Base-by-base conservation (phyloP, 1,139 yeast species). In the Nakaseomyces bracarensis region DNA sequence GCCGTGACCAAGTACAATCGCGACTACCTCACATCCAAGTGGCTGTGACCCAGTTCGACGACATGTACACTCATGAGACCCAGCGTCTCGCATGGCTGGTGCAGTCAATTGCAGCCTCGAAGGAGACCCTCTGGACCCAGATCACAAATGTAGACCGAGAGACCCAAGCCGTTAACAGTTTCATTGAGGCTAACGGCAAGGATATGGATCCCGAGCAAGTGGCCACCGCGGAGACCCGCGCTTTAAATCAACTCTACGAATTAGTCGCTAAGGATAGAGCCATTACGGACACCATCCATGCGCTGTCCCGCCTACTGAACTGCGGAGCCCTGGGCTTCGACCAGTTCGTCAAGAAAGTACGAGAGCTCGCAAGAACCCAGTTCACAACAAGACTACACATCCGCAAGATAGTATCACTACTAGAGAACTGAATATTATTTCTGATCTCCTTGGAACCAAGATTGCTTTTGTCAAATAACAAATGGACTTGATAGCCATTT, bases 361-460 rank as follows among this genome's bases (percentile, higher is more conserved):
- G 96, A 46, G 70, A 72, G 23, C 64, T 84, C 25, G 89, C 93
- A 0, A 68, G 96, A 46, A 89, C 85, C 35, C 82, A 83, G 55
- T 87, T 86, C 53, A 52, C 70, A 53, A 64, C 69, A 39, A 64
- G 71, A 46, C 63, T 68, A 11, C 61, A 70, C 45, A 63, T 68
- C 9, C 55, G 58, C 30, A 71, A 71, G 52, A 65, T 71, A 20
- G 38, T 47, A 27, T 19, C 29, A 4, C 20, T 42, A 36, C 22
- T 46, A 15, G 35, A 36, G 16, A 16, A 13, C 8, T 29, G 20
- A 16, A 14, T 13, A 9, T 14, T 26, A 13, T n/a, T n/a, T n/a
- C n/a, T n/a, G n/a, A n/a, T n/a, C n/a, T n/a, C n/a, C n/a, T n/a
- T n/a, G n/a, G n/a, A n/a, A n/a, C n/a, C n/a, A n/a, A n/a, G n/a